Percentiles rank a stretch among this genome's conserved stretches.
Evolutionary conservation across 257 asterid species (phyloP).

Genomic region (Salvia miltiorrhiza): DNA sequence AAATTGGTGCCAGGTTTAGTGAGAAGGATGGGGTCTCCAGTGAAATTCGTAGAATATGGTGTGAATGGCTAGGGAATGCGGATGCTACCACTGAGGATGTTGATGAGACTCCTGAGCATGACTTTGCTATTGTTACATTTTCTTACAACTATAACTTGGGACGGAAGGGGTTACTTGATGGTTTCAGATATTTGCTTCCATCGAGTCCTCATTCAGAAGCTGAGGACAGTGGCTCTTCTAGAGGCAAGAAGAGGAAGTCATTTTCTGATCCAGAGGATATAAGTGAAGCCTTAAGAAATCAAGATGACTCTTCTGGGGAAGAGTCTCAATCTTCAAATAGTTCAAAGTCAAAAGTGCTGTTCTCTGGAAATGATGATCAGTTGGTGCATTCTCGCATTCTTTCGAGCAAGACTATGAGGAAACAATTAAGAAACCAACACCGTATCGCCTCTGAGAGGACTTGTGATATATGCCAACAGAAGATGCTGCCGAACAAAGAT

Average conservation of each 20-base stretch:
- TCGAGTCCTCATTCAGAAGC: conserved; percentile 56
- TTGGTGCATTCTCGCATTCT: conserved; percentile 54
- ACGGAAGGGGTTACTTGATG: conserved; percentile 56
- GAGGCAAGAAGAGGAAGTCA: conserved; percentile 63
- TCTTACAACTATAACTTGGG: conserved; percentile 73
- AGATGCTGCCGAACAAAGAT: conserved; percentile 81
- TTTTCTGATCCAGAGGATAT: conserved; percentile 79
- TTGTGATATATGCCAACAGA: conserved; percentile 86
- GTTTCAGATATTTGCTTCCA: conserved; percentile 55
- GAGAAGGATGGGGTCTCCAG: conserved; percentile 45
- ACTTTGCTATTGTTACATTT: conserved; percentile 71
- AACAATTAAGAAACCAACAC: conserved; percentile 61
- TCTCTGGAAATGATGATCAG: conserved; percentile 72
- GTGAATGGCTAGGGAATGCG: conserved; percentile 74
- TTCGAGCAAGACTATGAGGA: conserved; percentile 72
- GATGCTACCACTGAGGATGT: conserved; percentile 26
- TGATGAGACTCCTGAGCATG: conserved; percentile 55
- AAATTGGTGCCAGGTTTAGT: conserved; percentile 55
- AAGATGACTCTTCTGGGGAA: conserved; percentile 72
- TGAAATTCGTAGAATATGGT: conserved; percentile 74
- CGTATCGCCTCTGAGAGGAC: conserved; percentile 72
- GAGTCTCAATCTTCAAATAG: conserved; percentile 59
- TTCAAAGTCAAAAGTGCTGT: conserved; percentile 33
- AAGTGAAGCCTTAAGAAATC: conserved; percentile 45
- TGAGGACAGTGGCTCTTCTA: conserved; percentile 38